Base-by-base conservation (phyloP, 352 stramenopile species). In the Globisporangium carolinianum region DNA sequence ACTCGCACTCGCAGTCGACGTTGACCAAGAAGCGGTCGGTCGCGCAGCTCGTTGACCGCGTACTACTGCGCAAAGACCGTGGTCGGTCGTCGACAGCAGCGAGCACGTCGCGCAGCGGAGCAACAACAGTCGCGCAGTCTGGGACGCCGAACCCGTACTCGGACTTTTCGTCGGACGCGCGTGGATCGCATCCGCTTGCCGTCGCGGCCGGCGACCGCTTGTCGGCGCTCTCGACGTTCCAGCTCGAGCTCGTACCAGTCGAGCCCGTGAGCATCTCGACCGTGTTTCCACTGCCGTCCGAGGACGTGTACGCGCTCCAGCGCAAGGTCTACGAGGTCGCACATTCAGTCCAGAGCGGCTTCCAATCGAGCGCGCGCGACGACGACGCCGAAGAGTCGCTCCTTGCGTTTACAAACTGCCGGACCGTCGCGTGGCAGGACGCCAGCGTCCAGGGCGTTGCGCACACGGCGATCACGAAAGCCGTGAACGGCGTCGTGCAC, bases 301-400 rank as follows among this genome's bases (percentile, higher is more conserved):
- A 78, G 37, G 74, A 84, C n/a, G 57, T 79, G 8, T 79, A 76
- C 51, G 72, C 67, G 3, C 49, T 74, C 10, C 74, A 84, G 49
- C 72, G 72, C 24, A 82, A 85, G 51, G 66, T 82, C 3, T 70
- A 81, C 53, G 72, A 81, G 46, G 72, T 81, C 36, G 72, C 72
- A 5, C 69, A 79, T 55, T 76, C 70, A 24, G 72, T 81, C 14
- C 67, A 76, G 43, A 76, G 61, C 42, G 72, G 72, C 4, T 81
- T 81, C 60, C 69, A 79, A 47, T 66, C 68, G 32, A 77, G 66
- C 51, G 69, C 66, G 7, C 54, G 48, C 9, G 59, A 71, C 43
- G 67, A 75, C 54, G 69, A 75, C 38, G 45, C 38, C 0, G 69
- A 81, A 35, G 72, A 81, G 32, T 68, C 72, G 17, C 65, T 66